Base-by-base conservation (phyloP, 23 red algal genomes). In the Agarophyton chilense region DNA sequence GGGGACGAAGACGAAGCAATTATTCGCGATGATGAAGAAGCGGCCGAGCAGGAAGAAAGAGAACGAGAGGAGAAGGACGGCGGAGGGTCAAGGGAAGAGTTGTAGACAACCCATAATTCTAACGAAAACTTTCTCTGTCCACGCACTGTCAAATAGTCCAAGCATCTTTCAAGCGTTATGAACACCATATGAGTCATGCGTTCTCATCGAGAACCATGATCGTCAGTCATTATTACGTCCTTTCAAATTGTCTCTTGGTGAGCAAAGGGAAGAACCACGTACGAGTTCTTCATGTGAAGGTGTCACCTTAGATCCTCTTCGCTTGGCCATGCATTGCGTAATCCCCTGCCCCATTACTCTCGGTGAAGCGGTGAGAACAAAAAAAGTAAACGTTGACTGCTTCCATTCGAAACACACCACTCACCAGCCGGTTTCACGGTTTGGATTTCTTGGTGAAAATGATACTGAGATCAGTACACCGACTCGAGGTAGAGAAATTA, bases 1-100 rank as follows among this genome's bases (percentile, higher is more conserved):
- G 90, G 90, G 7, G 79, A 93, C 8, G 90, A 93, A 53, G 71
- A 93, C 36, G 90, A 93, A 52, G 64, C 80, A 14, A 93, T 93
- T 29, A 93, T 93, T 40, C 65, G 68, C 19, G 90, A 83, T 70
- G 78, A 78, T 50, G 90, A 93, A 52, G 90, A 93, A 65, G 90
- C 79, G 19, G 90, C 78, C 43, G 90, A 93, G 49, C 12, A 68
- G 55, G 90, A 93, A 55, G 90, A 93, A 54, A 42, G 74, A 35
- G 74, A 91, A 35, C 40, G 87, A 52, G 87, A 91, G 29, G 62
- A 70, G 31, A 81, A 22, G 72, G 77, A 70, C 51, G 72, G 52
- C 34, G 81, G 62, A 72, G 63, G 61, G 45, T 60, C 55, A 18
- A 84, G 72, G 81, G 81, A 84, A 46, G 81, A 84, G 42, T 49